Percentiles rank a stretch among this genome's conserved stretches.
Conservation (phyloP, 768 basidiomycete species). For the Naganishia friedmannii region DNA sequence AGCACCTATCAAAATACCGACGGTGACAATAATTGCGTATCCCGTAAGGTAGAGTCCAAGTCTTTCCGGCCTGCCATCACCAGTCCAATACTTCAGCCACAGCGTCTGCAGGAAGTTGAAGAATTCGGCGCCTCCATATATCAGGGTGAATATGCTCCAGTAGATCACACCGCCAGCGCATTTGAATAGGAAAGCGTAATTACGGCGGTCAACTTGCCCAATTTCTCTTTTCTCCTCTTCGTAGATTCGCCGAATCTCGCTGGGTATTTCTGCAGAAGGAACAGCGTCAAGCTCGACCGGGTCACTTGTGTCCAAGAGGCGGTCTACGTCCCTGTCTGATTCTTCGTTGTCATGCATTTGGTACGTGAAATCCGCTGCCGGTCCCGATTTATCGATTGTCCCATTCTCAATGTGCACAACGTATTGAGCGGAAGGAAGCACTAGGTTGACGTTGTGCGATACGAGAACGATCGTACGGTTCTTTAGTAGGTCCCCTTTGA, state of each 20-base stretch:
- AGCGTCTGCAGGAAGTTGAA: constrained; percentile 33
- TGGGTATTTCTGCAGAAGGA: neutral
- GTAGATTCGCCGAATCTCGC: constrained; percentile 34
- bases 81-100: constrained; percentile 43
- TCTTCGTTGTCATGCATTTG: neutral
- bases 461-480: constrained; percentile 46
- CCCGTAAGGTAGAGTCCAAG: constrained; percentile 38
- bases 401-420: constrained; percentile 35
- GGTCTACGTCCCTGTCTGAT: neutral
- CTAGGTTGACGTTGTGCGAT: constrained; percentile 49
- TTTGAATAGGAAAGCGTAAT: constrained; percentile 40
- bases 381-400: constrained; percentile 9
- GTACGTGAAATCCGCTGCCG: neutral
- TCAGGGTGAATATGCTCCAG: constrained; percentile 40
- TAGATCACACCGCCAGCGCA: constrained; percentile 42
- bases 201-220: constrained; percentile 36
- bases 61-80: constrained; percentile 33
- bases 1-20: constrained; percentile 29
- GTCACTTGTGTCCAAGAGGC: neutral
- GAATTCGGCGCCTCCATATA: constrained; percentile 33
- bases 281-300: neutral
- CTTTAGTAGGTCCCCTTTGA: constrained; percentile 37
- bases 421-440: constrained; percentile 41
- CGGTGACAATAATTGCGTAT: constrained; percentile 33
- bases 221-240: constrained; percentile 35